Evolutionary conservation across 805 yeast genomes (phyloP), one percentile per base, ranked within the genome.

Genomic region (Kuraishia hungarica): DNA sequence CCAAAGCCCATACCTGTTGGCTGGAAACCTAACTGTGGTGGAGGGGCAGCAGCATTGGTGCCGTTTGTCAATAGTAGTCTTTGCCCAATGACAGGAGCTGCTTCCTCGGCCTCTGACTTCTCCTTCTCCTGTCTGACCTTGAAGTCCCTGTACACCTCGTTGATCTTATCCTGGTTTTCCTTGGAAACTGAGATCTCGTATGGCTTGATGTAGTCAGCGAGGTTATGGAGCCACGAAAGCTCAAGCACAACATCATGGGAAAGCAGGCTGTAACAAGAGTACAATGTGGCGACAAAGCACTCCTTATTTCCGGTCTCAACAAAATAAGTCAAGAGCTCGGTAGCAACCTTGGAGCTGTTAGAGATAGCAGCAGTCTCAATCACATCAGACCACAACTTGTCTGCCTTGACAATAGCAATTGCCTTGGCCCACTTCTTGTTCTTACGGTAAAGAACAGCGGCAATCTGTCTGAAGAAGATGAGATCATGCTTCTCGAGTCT

Each of bases 271-370:
- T 94, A 94, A 65, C 96, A 89, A 5, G 89, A 76, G 74, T 86
- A 94, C 66, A 94, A 78, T 58, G 92, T 81, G 5, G 97, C 97
- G 64, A 91, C 87, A 67, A 90, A 88, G 64, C 97, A 89, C 76
- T 94, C 99, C 72, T 86, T 90, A 75, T 94, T 94, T 62, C 97
- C 98, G 47, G 96, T 89, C 64, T 93, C 97, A 57, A 94, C 97
- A 70, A 94, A 94, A 75, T 93, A 94, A 54, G 86, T 80, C 69
- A 94, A 75, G 60, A 89, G 76, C 57, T 94, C 98, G 69, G 89
- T 93, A 39, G 96, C 92, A 66, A 93, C 86, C 68, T 88, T 91
- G 11, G 81, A 65, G 61, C 86, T 85, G 59, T 82, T 81, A 20
- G 97, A 91, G 56, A 84, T 73, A 19, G 97, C 83, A 23, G 97